Conservation (phyloP, 108 stramenopile species). For the Chaetoceros tenuissimus region DNA sequence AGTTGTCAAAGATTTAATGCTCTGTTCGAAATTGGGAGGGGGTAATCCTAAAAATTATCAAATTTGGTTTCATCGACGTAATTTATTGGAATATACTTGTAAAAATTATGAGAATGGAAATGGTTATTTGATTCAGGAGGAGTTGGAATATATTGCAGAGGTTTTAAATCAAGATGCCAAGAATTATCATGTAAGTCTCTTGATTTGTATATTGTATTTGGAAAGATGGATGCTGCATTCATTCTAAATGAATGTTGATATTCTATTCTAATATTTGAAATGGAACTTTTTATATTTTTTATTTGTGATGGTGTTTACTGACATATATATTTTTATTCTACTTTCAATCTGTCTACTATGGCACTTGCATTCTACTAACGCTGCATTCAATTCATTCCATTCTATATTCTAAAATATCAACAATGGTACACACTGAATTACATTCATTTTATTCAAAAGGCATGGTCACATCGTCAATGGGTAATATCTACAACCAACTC, state of each 20-base stretch:
- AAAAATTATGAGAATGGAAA: conserved; percentile 3
- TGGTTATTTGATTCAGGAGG: conserved; percentile 36
- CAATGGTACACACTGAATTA: too few species aligned
- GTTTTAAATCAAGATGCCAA: conserved; percentile 87
- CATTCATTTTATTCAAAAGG: conserved; percentile 4
- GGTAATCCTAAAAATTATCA: conserved; percentile 99
- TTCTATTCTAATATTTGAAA: background rate
- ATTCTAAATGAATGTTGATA: too few species aligned
- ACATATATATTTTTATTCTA: background rate
- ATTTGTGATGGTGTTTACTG: background rate
- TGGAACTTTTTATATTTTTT: background rate
- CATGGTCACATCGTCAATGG: conserved; percentile 96
- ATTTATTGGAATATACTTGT: conserved; percentile 62
- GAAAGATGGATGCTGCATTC: background rate
- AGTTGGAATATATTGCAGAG: conserved; percentile 71
- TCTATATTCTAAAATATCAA: too few species aligned
- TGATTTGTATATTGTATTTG: background rate
- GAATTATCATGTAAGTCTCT: conserved; percentile 86
- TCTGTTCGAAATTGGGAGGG: conserved; percentile 76
- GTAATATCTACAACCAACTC: conserved; percentile 48
- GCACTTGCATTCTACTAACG: too few species aligned
- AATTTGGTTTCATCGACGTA: conserved; percentile 96
- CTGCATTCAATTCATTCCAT: too few species aligned
- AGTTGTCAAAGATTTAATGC: conserved; percentile 50
- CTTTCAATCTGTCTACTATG: background rate